Conservation (phyloP, 2,329 filamentous ascomycete genomes). For the Fonsecaea erecta region DNA sequence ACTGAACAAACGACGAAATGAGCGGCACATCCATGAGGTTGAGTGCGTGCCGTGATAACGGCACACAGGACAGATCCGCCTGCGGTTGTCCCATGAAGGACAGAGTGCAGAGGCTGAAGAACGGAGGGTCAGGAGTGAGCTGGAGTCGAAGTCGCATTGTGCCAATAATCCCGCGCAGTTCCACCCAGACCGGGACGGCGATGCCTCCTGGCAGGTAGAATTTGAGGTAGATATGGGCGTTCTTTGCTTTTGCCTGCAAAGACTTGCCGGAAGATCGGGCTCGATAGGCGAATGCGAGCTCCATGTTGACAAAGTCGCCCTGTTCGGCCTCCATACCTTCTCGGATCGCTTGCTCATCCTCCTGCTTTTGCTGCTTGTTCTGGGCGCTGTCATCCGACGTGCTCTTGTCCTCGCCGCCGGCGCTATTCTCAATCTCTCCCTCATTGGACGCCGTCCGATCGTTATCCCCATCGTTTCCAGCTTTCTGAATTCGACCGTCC, state of each 20-base stretch:
- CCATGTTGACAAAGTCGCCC: constrained; percentile 77
- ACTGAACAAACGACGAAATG: constrained; percentile 76
- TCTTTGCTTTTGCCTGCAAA: constrained; percentile 67
- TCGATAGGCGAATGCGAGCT: constrained; percentile 74
- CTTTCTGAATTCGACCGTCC: constrained; percentile 58
- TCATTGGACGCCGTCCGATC: constrained; percentile 57
- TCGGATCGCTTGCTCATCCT: constrained; percentile 46
- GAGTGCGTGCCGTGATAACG: constrained; percentile 69
- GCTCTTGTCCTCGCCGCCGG: constrained; percentile 49
- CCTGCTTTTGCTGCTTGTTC: constrained; percentile 45
- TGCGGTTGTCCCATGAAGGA: constrained; percentile 77
- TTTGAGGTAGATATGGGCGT: constrained; percentile 72
- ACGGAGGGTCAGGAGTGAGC: constrained; percentile 75
- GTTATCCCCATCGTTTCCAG: constrained; percentile 49
- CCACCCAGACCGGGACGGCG: constrained; percentile 72
- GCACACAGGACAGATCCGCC: constrained; percentile 71
- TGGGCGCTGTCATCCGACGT: constrained; percentile 43
- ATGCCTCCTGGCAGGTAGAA: constrained; percentile 68
- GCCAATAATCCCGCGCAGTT: constrained; percentile 72
- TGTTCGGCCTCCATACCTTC: constrained; percentile 76
- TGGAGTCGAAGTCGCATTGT: constrained; percentile 72
- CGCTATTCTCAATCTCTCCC: constrained; percentile 33
- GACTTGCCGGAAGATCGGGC: constrained; percentile 65
- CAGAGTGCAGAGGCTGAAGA: constrained; percentile 74
- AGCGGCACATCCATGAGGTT: constrained; percentile 78